Base-by-base conservation (phyloP, 73 alveolate species). In the Blepharisma japonicum region DNA sequence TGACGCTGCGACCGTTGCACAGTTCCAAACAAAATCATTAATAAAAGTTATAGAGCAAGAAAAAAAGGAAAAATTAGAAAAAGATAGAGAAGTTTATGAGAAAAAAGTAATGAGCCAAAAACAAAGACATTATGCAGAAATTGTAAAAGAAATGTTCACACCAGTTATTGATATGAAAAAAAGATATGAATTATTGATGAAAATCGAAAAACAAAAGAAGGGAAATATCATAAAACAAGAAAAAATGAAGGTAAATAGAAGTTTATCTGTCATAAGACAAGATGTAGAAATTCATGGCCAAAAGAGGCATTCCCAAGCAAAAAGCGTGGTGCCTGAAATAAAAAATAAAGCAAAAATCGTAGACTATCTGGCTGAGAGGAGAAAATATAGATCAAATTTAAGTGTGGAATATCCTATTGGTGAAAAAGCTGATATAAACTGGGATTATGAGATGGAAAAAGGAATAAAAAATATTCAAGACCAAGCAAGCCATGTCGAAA, bases 141-240 rank as follows among this genome's bases (percentile, higher is more conserved):
- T 61, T n/a, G 74, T 61, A 8, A 61, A 61, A 61, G 74, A 61
- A 61, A 39, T 61, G 18, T 61, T 61, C 47, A n/a, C 74, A 20
- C 74, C 74, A 18, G 11, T 39, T 14, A 14, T 61, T 25, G 74
- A 61, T 61, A 20, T 61, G 74, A 14, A 14, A 9, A 61, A 61
- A 25, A 61, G 23, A 61, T 14, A 61, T 14, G 74, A 61, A 61
- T 32, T 32, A 32, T 32, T 32, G 42, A 32, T 32, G 42, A 32
- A 32, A 32, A 32, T 32, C 0, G 42, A 32, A 32, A 32, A 32
- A 32, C 0, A 3, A 32, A 32, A 32, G 42, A 32, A 32, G 42
- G 42, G 42, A 32, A 32, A 32, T 32, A 32, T 32, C 42, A 32
- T 32, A 32, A 32, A 32, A 3, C 42, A 32, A 3, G 42, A 32